Evolutionary conservation across 2,329 filamentous ascomycete genomes (phyloP), one percentile per base, ranked within the genome.

Genomic region (Teratosphaeria epicoccoides): DNA sequence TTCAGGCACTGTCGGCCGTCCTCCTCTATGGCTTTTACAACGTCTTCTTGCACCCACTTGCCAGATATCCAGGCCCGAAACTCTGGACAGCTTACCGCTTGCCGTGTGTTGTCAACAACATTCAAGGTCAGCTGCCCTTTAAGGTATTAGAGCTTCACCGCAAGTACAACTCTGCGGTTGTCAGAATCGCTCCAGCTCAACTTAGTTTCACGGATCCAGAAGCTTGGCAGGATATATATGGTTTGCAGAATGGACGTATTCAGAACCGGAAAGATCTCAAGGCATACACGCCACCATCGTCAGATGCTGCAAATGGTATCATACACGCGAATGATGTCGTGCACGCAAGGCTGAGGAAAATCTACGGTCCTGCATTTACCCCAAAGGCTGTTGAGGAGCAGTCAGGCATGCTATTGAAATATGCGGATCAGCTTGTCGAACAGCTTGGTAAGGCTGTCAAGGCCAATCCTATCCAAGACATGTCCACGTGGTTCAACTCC

Each of bases 381-480:
- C 68, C 69, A 26, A 66, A 66, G 46, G 69, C 69, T 1, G 52
- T 73, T 14, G 61, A 60, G 5, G 60, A 64, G 17, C 70, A 72
- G 50, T 66, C 71, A 50, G 49, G 57, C 2, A 52, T 71, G 0
- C 57, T 72, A 9, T 61, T 63, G 26, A 54, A 55, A n/a, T 68
- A 70, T 49, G 66, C 68, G n/a, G 61, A 70, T 50, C 55, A 70
- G 6, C 58, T 71, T 1, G 50, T 69, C 6, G 50, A 60, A 9
- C 60, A 63, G 1, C 54, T 71, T 22, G 52, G 52, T 20, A 52
- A 56, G 24, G 50, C 50, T 9, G 10, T 48, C 6, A 24, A 28
- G 51, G 68, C 17, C 25, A 17, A 44, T 28, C 9, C 22, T 12
- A 24, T 45, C 5, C 23, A 43, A 22, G 46, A 40, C 22, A 29